These are phyloP conservation scores for Digitaria exilis DNA, from an alignment of 202 grass and related monocot species.

Conservation along the genomic window DNA sequence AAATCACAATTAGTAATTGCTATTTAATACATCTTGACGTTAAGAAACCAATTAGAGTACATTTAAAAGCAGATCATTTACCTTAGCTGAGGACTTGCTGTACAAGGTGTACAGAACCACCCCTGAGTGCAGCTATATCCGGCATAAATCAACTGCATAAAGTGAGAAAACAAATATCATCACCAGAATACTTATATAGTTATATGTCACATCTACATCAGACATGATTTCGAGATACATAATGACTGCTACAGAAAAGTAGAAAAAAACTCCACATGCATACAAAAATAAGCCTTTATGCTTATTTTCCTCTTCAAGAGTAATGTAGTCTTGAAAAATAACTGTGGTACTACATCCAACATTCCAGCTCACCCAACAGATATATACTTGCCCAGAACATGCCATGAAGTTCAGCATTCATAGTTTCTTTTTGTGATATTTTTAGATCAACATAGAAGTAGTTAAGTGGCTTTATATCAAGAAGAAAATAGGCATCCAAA, in stretches of 20 bases:
- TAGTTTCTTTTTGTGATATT: not conserved
- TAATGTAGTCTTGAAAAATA: not conserved
- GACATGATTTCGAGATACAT: not conserved
- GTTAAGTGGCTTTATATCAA: no score
- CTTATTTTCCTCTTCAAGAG: not conserved
- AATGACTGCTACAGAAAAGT: conserved; percentile 11
- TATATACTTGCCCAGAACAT: not conserved
- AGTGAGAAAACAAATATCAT: conserved; percentile 27
- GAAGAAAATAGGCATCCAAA: no score
- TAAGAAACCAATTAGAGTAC: not conserved
- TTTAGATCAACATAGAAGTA: no score
- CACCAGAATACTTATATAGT: conserved; percentile 30
- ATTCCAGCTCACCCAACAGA: conserved; percentile 21
- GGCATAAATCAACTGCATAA: conserved; percentile 87
- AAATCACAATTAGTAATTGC: not conserved
- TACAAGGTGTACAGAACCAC: conserved; percentile 97
- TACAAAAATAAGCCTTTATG: not conserved
- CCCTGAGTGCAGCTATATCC: conserved; percentile 93
- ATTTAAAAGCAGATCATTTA: conserved; percentile 39
- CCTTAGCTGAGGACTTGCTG: conserved; percentile 76
- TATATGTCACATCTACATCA: not conserved
- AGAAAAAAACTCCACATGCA: not conserved
- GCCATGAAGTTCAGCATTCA: not conserved
- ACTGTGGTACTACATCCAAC: not conserved
- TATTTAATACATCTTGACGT: conserved; percentile 8